Percentiles rank a stretch among this genome's conserved stretches.
Evolutionary conservation across 176 grass and related monocot species (phyloP).

Genomic region (Carex myosuroides): DNA sequence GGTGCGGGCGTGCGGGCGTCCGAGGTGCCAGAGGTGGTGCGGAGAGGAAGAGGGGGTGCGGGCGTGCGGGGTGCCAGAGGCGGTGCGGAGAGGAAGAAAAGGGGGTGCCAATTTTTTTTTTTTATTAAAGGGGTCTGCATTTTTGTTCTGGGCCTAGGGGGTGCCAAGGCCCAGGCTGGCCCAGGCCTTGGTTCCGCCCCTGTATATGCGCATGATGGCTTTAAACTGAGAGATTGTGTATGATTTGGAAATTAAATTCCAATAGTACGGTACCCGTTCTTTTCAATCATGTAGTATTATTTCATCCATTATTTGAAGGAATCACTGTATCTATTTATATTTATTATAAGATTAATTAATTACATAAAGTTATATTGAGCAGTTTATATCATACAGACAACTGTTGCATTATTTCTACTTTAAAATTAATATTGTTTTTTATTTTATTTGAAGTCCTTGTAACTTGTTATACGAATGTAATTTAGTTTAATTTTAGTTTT

Average conservation of each 20-base stretch:
- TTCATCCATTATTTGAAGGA: not conserved
- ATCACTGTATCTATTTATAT: too few species aligned
- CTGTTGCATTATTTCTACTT: too few species aligned
- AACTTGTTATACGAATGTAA: not conserved
- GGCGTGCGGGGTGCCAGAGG: too few species aligned
- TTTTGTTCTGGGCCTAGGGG: too few species aligned
- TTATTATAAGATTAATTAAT: not conserved
- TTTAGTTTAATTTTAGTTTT: not conserved
- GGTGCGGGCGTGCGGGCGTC: too few species aligned
- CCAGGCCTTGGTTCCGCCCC: too few species aligned
- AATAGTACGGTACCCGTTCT: not conserved
- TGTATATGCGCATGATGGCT: not conserved
- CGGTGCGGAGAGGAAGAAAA: too few species aligned
- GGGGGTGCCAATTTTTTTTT: too few species aligned
- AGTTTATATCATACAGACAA: not conserved
- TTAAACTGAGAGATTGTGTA: not conserved
- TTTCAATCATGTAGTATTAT: not conserved
- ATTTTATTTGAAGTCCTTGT: not conserved
- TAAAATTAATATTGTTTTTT: not conserved
- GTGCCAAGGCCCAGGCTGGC: too few species aligned
- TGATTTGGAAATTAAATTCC: not conserved
- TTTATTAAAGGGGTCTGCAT: too few species aligned
- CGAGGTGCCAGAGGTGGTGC: too few species aligned
- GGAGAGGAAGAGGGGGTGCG: too few species aligned
- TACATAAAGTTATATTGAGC: not conserved